Base-by-base conservation (phyloP, 2,329 filamentous ascomycete genomes). In the Colletotrichum liriopes region DNA sequence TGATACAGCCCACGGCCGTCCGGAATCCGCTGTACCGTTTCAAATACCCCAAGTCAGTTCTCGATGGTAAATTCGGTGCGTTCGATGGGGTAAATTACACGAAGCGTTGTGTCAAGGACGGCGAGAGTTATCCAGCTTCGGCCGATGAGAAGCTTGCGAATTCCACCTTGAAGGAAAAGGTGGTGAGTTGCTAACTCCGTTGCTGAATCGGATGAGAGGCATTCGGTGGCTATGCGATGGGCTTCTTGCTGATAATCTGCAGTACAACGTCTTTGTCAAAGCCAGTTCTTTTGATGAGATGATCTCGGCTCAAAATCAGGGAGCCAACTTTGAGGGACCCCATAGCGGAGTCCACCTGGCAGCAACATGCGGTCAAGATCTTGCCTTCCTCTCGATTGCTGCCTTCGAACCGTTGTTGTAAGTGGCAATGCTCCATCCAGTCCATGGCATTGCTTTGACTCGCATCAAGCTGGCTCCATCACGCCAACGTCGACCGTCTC, bases 401-500 rank as follows among this genome's bases (percentile, higher is more conserved):
- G 82, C 81, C 12, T 87, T 86, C 72, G 85, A 88, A 68, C 81
- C 86, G 14, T 76, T 86, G 5, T 88, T 87, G 84, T 86, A 76
- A 72, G 81, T 56, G 12, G n/a, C 79, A 14, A 29, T 43, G 47
- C 32, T 49, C 55, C 43, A 23, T 29, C 49, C 37, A 23, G 4
- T 39, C 39, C 49, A 37, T 11, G 26, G 0, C 26, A 20, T 60
- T 29, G 60, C 23, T 11, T 66, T 74, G 9, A 73, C 49, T 45
- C 29, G 8, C 43, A 12, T 35, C 35, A 67, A 86, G 84, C 73
- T 85, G 86, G 82, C 82, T 88, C 11, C 86, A 88, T 72, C 86
- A 87, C 81, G 80, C 85, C 77, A 90, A 93, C 75, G 86, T 93
- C 65, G 90, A 93, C 76, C 87, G 91, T 51, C 83, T 93, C 47